These are phyloP conservation scores for Allium cepa DNA, from an alignment of 106 monocot species.

Conservation along the genomic window DNA sequence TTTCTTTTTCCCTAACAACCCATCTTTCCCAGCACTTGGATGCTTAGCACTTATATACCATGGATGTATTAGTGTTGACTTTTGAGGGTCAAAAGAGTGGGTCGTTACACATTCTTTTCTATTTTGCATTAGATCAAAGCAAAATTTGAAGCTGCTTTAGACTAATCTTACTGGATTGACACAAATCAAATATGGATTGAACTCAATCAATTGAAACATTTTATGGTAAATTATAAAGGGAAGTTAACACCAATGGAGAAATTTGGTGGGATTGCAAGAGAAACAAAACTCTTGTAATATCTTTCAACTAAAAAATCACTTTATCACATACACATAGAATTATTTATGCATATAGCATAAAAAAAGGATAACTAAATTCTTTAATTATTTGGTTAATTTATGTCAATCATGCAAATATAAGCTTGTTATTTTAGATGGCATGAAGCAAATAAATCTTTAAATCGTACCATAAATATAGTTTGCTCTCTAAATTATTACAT, in stretches of 20 bases:
- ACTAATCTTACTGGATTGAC: constrained; percentile 36
- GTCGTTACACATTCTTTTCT: too few species aligned
- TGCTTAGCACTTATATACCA: too few species aligned
- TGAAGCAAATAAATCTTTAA: background rate
- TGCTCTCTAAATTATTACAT: too few species aligned
- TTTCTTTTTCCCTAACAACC: constrained; percentile 14
- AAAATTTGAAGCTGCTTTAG: constrained; percentile 42
- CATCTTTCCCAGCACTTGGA: too few species aligned
- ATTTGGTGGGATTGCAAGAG: constrained; percentile 78
- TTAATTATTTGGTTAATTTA: background rate
- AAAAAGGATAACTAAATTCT: too few species aligned
- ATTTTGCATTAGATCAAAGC: constrained; percentile 44
- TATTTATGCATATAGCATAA: too few species aligned
- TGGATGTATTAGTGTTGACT: too few species aligned
- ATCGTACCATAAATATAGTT: too few species aligned
- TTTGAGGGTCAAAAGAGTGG: constrained; percentile 18
- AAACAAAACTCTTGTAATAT: constrained; percentile 33
- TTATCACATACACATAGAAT: too few species aligned
- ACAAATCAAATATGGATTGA: constrained; percentile 35
- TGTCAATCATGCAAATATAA: background rate
- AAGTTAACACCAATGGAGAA: constrained; percentile 52
- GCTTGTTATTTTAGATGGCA: background rate
- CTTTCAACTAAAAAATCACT: too few species aligned
- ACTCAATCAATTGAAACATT: constrained; percentile 31
- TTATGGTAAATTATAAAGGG: constrained; percentile 50